Conservation (phyloP, 169 alveolate genomes). For the Blepharisma undulans region DNA sequence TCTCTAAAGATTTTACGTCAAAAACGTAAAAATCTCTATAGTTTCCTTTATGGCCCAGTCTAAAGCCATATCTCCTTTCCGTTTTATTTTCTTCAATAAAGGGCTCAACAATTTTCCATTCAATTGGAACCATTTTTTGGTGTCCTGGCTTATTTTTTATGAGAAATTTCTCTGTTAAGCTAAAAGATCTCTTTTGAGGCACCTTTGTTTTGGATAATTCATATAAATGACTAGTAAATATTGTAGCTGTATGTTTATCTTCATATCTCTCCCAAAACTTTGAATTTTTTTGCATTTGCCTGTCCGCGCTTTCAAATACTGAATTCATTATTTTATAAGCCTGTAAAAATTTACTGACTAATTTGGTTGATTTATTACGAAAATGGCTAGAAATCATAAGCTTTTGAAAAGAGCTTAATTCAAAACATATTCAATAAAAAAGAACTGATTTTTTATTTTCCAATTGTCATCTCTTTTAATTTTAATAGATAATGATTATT, state of each 20-base stretch:
- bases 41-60: background rate
- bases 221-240: background rate
- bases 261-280: background rate
- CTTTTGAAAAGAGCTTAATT: background rate
- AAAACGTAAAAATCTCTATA: slow-evolving; percentile 10
- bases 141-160: background rate
- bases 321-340: background rate
- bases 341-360: background rate
- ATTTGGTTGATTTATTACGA: background rate
- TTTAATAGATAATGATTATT: too few relatives aligned
- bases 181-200: background rate
- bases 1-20: background rate
- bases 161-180: background rate
- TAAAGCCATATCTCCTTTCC: background rate
- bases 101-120: slow-evolving; percentile 25
- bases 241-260: background rate
- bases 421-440: too few relatives aligned
- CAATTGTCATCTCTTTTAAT: background rate
- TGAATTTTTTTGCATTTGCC: background rate
- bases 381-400: background rate
- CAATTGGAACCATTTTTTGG: background rate
- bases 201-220: background rate
- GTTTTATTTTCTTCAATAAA: slow-evolving; percentile 12
- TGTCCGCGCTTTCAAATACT: background rate
- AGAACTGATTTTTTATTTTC: background rate